Conservation (phyloP, 2,329 filamentous ascomycete species). For the Fusarium xylarioides region DNA sequence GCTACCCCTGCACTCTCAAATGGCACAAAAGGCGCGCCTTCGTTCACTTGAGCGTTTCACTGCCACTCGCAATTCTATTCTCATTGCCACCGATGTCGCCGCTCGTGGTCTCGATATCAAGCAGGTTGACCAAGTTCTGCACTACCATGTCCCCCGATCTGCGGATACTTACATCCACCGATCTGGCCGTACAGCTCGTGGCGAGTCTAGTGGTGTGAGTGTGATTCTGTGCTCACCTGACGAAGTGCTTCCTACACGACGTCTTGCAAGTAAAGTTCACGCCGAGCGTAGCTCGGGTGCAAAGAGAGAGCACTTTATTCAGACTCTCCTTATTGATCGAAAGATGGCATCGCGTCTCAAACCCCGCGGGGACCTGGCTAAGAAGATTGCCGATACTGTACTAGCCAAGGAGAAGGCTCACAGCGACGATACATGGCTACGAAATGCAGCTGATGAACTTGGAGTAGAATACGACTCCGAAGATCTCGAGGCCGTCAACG, state of each 20-base stretch:
- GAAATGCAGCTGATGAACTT: constrained; percentile 86
- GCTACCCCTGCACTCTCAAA: constrained; percentile 86
- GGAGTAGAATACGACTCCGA: constrained; percentile 95
- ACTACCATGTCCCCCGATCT: constrained; percentile 92
- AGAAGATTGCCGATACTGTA: constrained; percentile 82
- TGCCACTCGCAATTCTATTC: constrained; percentile 70
- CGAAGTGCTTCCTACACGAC: constrained; percentile 84
- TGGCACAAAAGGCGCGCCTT: constrained; percentile 95
- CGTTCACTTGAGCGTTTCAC: constrained; percentile 91
- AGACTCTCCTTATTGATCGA: constrained; percentile 83
- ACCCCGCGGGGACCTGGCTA: constrained; percentile 81
- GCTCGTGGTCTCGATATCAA: constrained; percentile 94
- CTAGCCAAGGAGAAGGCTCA: constrained; percentile 88
- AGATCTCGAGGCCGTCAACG: constrained; percentile 84
- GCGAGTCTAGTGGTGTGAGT: constrained; percentile 78
- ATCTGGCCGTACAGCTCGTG: constrained; percentile 92
- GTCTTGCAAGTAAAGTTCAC: constrained; percentile 90
- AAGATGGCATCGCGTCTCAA: constrained; percentile 80
- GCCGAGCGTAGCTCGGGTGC: constrained; percentile 58
- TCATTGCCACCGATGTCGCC: constrained; percentile 93
- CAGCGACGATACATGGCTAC: constrained; percentile 86
- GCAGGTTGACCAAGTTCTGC: constrained; percentile 86
- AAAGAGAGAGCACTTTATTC: constrained; percentile 73
- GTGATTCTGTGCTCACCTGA: constrained; percentile 91
- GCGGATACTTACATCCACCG: constrained; percentile 96